A percentile compares a stretch with the other conserved stretches of the same genome.
Evolutionary conservation across 441 rosid genomes (phyloP).

Genomic region (Jatropha podagrica): DNA sequence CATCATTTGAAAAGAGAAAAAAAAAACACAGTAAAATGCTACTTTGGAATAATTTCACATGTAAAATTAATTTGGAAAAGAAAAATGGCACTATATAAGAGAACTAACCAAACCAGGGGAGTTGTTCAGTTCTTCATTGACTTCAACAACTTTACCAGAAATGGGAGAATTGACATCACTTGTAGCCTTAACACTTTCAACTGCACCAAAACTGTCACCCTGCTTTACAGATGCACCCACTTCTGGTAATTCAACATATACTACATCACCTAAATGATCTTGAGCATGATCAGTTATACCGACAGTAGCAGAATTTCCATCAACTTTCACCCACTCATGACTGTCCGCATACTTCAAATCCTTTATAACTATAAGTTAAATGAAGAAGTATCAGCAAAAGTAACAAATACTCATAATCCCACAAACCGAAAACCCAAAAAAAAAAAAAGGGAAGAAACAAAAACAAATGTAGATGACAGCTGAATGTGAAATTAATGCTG

Average conservation of each 20-base stretch:
- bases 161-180: conserved; percentile 88
- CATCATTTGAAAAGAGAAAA: background rate
- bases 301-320: conserved; percentile 64
- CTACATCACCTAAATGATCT: conserved; percentile 96
- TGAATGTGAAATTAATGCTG: conserved; percentile 1
- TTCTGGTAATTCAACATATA: conserved; percentile 86
- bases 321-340: conserved; percentile 94
- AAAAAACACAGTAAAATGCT: background rate
- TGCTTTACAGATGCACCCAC: conserved; percentile 59
- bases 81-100: conserved; percentile 5
- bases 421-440: background rate
- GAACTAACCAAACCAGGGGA: conserved; percentile 82
- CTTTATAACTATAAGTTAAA: conserved; percentile 53
- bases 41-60: background rate
- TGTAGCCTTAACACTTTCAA: conserved; percentile 97
- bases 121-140: conserved; percentile 55
- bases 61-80: background rate
- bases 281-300: conserved; percentile 98
- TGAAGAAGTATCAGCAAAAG: conserved; percentile 14
- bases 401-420: background rate
- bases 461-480: background rate
- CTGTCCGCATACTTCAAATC: conserved; percentile 79
- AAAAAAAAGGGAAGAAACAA: background rate
- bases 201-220: conserved; percentile 84
- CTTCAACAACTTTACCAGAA: conserved; percentile 75